Evolutionary conservation across 140 eudicot species (phyloP), one percentile per base, ranked within the genome.

Genomic region (Anethum foeniculum): DNA sequence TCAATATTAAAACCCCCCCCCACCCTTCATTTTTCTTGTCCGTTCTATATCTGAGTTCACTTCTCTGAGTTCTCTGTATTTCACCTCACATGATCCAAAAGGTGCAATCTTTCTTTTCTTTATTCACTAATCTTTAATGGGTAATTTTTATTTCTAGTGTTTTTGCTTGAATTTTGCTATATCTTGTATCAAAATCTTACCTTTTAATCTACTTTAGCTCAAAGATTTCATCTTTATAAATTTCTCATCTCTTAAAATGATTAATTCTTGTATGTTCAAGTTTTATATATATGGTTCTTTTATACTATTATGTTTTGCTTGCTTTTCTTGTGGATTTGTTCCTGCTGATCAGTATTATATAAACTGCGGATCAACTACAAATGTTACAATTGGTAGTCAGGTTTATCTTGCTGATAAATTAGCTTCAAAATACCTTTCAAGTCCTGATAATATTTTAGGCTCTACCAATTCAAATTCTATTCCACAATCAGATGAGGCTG

Each of bases 281-380:
- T 36, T 76, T 67, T 80, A 60, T 51, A 74, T 85, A 58, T 85
- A 83, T 84, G 82, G 78, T 75, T 81, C 81, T 73, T 83, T 74
- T 54, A 23, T 86, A 5, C 32, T 32, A 7, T 51, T 87, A 36
- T 81, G 47, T 69, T 77, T 85, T 30, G 74, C 56, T 5, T 77
- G 72, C 69, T 82, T 73, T 79, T 76, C 76, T 79, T 76, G 79
- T 54, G 94, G 89, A 75, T 88, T 85, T 75, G 81, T 58, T 77
- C 93, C 98, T 30, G 82, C 83, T 52, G 94, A 88, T 69, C 34
- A 80, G 52, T 93, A 90, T 78, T 84, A 86, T 19, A 83, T 93
- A 43, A 86, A 91, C 78, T 93, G 98, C 85, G 98, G 98, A 82
- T 93, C 98, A 71, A 68, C 93, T 2, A 64, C 65, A 72, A 88